Conservation (phyloP, 2,329 filamentous ascomycete genomes). For the Cytospora piceae region DNA sequence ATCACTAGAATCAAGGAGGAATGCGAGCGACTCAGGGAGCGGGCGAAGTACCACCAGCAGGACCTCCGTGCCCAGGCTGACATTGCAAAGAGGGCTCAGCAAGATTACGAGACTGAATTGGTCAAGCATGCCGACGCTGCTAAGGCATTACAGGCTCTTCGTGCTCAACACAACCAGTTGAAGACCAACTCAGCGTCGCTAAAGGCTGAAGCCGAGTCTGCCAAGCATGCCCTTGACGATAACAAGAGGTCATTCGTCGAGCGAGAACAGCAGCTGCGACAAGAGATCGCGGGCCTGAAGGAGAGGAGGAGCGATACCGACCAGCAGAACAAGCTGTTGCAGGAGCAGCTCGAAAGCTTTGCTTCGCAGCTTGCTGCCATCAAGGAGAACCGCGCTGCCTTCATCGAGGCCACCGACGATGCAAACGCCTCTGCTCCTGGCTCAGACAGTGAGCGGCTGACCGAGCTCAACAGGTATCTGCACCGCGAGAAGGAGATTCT, state of each 20-base stretch:
- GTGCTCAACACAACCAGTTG: constrained; percentile 79
- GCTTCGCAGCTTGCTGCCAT: constrained; percentile 77
- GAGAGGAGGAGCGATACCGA: constrained; percentile 81
- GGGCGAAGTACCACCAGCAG: constrained; percentile 83
- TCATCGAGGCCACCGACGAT: constrained; percentile 56
- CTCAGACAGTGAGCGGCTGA: constrained; percentile 72
- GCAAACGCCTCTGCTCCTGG: constrained; percentile 56
- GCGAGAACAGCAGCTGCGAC: constrained; percentile 77
- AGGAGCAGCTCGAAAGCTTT: constrained; percentile 85
- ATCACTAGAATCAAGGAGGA: constrained; percentile 82
- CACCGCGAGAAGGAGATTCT: constrained; percentile 97
- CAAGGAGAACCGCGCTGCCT: constrained; percentile 71
- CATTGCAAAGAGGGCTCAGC: constrained; percentile 89
- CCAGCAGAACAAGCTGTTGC: constrained; percentile 87
- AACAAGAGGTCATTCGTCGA: constrained; percentile 89
- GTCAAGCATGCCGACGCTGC: constrained; percentile 96
- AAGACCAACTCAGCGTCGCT: constrained; percentile 77
- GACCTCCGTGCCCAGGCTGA: constrained; percentile 92
- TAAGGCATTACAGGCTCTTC: constrained; percentile 77
- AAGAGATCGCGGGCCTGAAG: constrained; percentile 79
- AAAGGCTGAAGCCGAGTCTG: constrained; percentile 82
- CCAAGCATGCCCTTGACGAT: constrained; percentile 76
- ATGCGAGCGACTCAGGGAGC: constrained; percentile 76
- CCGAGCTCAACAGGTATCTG: constrained; percentile 89
- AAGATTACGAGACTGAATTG: constrained; percentile 93